A percentile compares a stretch with the other conserved stretches of the same genome.
Evolutionary conservation across 2,329 filamentous ascomycete genomes (phyloP).

Genomic region (Biscogniauxia mediterranea): DNA sequence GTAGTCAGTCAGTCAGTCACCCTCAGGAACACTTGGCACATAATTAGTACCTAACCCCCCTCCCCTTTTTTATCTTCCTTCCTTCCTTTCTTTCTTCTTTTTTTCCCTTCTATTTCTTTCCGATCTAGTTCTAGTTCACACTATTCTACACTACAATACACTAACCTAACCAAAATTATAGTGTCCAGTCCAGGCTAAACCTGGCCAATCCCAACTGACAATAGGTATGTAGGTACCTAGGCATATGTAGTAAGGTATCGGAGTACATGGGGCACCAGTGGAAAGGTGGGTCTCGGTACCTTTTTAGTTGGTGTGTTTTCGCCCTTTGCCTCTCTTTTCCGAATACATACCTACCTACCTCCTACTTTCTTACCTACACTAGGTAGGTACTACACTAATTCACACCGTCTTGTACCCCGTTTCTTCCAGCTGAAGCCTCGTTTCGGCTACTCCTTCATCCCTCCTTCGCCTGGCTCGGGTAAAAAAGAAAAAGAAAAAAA

Average conservation of each 20-base stretch:
- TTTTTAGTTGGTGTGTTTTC: not conserved
- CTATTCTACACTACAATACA: too few relatives aligned
- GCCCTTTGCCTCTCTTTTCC: conserved; percentile 2
- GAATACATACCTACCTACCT: not conserved
- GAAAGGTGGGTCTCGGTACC: not conserved
- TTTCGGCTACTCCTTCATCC: conserved; percentile 9
- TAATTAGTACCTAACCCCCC: too few relatives aligned
- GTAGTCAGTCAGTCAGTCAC: too few relatives aligned
- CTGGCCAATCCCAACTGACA: not conserved
- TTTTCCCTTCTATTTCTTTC: too few relatives aligned
- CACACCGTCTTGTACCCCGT: not conserved
- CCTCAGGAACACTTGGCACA: too few relatives aligned
- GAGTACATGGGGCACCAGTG: not conserved
- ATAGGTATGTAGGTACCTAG: too few relatives aligned
- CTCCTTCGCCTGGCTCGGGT: conserved; percentile 1
- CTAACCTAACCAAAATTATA: not conserved
- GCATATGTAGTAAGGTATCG: not conserved
- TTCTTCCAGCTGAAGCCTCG: conserved; percentile 12
- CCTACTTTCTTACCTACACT: not conserved
- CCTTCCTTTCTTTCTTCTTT: too few relatives aligned
- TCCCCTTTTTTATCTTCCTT: too few relatives aligned
- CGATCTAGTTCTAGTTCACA: too few relatives aligned
- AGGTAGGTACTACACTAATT: not conserved
- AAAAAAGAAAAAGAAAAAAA: not conserved
- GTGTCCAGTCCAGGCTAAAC: not conserved